Evolutionary conservation across 371 early-diverging fungal species (phyloP).

Genomic region (Choanephora cucurbitarum): DNA sequence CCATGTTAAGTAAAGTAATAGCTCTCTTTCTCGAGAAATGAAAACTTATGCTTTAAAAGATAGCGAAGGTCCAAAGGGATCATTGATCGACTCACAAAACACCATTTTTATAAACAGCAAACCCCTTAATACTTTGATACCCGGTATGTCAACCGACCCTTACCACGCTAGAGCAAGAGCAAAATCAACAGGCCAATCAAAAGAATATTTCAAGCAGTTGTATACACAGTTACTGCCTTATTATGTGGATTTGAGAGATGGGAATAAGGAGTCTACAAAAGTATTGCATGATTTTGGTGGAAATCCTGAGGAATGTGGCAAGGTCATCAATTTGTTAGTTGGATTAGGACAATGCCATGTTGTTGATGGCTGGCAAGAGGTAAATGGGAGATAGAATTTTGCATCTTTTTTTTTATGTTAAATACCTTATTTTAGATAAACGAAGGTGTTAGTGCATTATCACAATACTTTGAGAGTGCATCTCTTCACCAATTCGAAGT

Average conservation of each 20-base stretch:
- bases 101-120: conserved; percentile 51
- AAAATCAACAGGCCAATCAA: conserved; percentile 56
- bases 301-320: conserved; percentile 68
- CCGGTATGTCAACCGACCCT: conserved; percentile 60
- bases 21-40: neutral
- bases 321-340: conserved; percentile 60
- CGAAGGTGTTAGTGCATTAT: conserved; percentile 64
- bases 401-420: no score
- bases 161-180: conserved; percentile 54
- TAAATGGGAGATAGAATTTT: no score
- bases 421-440: conserved; percentile 40
- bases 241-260: conserved; percentile 69
- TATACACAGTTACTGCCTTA: conserved; percentile 69
- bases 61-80: conserved; percentile 16
- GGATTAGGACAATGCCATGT: conserved; percentile 61
- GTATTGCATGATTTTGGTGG: conserved; percentile 70
- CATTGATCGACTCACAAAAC: conserved; percentile 37
- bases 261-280: conserved; percentile 62
- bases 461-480: conserved; percentile 80
- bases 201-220: conserved; percentile 69
- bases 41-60: no score
- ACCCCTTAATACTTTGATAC: conserved; percentile 54
- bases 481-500: conserved; percentile 80
- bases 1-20: conserved; percentile 22
- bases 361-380: conserved; percentile 56